A percentile compares a stretch with the other conserved stretches of the same genome.
These are phyloP conservation scores for Colletotrichum plurivorum DNA, from an alignment of 2,329 filamentous ascomycete species.

Conservation along the genomic window DNA sequence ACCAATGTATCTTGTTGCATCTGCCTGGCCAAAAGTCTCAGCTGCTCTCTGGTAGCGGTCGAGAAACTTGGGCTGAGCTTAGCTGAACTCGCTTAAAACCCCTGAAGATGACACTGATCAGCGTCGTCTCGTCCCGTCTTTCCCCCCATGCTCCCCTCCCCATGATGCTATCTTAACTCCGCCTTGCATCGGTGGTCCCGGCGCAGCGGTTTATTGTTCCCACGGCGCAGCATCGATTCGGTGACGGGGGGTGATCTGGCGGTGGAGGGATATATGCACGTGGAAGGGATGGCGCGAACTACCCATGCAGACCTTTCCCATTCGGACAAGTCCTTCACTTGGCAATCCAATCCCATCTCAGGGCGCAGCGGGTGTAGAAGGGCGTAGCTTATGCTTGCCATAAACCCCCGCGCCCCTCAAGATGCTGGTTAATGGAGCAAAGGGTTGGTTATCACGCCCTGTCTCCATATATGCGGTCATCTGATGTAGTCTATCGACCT, in stretches of 20 bases:
- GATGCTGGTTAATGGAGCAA: too few species aligned
- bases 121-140: too few species aligned
- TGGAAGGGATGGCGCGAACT: background rate
- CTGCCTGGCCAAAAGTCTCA: too few species aligned
- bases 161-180: background rate
- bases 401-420: too few species aligned
- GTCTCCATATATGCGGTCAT: too few species aligned
- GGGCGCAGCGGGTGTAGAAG: background rate
- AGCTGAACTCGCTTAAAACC: background rate
- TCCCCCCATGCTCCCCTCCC: background rate
- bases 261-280: background rate
- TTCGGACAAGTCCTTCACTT: background rate
- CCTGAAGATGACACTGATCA: background rate
- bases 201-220: background rate
- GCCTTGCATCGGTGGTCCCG: background rate
- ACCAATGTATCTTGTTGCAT: too few species aligned
- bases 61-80: background rate
- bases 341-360: background rate
- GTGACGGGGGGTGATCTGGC: background rate
- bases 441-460: too few species aligned
- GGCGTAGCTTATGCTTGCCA: background rate
- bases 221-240: background rate
- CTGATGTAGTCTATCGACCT: too few species aligned
- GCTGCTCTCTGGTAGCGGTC: too few species aligned
- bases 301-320: background rate